Base-by-base conservation (phyloP, 768 basidiomycete genomes). In the Suillus discolor region DNA sequence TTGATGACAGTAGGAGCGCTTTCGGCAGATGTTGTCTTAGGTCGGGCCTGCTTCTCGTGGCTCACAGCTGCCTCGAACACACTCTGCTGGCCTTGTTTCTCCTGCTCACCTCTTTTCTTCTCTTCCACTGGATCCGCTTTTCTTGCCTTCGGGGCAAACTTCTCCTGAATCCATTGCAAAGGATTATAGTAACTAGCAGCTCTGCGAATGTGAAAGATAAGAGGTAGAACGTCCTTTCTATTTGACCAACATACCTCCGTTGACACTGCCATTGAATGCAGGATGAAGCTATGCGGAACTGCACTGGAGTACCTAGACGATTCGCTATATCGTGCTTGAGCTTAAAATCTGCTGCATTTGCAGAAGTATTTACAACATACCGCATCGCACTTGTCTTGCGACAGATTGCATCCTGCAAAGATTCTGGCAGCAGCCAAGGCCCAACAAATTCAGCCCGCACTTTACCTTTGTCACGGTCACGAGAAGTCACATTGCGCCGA, bases 141-240 rank as follows among this genome's bases (percentile, higher is more conserved):
- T 61, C 83, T 83, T 28, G 83, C 72, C 7, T 74, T 75, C 1
- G 87, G 84, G 4, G 79, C 78, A 16, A 92, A 78, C 63, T 84
- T 86, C 55, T 90, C 84, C 66, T 82, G 83, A 11, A 92, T 73
- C 90, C 90, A 92, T 20, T 80, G 78, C 53, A 91, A 70, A 28
- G 90, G 89, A 70, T 81, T 85, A 68, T 85, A 81, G 49, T 83
- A 83, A 68, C 87, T 87, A 36, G 77, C 41, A 68, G 82, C 80
- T 65, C 34, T 44, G 28, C 59, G 18, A 57, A 38, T 3, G 20
- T 60, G n/a, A 23, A 60, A 11, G 23, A 59, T 64, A 45, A 68
- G 62, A 42, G 38, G 39, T 64, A 31, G 45, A 34, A 41, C 6
- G 62, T 7, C 41, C 25, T 11, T 16, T 13, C 28, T 23, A 31